Evolutionary conservation across 179 eudicot species (phyloP).

Genomic region (Heliamphora pulchella): DNA sequence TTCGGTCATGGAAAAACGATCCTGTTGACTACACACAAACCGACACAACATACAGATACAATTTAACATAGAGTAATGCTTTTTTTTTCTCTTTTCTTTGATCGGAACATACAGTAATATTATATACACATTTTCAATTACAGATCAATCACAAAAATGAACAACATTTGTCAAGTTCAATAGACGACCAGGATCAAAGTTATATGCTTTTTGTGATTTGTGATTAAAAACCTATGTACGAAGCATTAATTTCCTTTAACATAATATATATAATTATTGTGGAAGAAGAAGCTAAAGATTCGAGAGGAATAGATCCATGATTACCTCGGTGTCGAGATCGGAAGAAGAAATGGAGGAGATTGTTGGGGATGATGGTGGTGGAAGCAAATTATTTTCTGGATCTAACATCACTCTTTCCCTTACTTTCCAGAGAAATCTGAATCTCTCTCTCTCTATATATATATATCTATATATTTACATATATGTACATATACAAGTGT

Average conservation of each 20-base stretch:
- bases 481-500: background rate
- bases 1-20: slow-evolving; percentile 49
- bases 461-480: background rate
- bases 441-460: background rate
- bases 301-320: background rate
- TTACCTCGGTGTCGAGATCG: slow-evolving; percentile 52
- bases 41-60: background rate
- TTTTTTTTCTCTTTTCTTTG: too few species aligned
- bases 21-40: slow-evolving; percentile 36
- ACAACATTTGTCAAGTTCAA: background rate
- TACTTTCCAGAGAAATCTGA: background rate
- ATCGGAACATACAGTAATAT: too few species aligned
- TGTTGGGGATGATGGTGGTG: slow-evolving; percentile 35
- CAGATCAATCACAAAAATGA: too few species aligned
- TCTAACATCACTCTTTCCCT: slow-evolving; percentile 25
- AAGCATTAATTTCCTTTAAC: too few species aligned
- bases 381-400: slow-evolving; percentile 34
- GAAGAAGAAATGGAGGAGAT: slow-evolving; percentile 45
- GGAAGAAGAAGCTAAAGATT: too few species aligned
- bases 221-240: too few species aligned
- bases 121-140: too few species aligned
- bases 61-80: background rate
- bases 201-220: too few species aligned
- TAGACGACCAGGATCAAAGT: too few species aligned
- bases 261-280: background rate